These are phyloP conservation scores for Aureobasidium sp. DNA, from an alignment of 2,329 filamentous ascomycete genomes.

Conservation along the genomic window DNA sequence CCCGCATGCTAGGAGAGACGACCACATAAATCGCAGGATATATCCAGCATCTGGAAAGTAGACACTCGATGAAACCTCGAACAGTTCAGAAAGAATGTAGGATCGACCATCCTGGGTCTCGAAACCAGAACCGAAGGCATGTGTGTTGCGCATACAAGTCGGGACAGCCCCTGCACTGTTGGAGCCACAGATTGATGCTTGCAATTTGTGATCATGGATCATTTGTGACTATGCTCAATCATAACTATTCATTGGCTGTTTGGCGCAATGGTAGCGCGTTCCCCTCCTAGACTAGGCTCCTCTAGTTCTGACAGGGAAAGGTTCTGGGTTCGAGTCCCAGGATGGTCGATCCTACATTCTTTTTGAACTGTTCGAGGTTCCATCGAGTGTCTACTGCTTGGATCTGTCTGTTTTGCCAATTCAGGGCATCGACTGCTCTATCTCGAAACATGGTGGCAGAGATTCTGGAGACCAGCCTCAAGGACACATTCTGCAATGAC, in stretches of 20 bases:
- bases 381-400: too few species aligned
- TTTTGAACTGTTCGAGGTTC: neutral
- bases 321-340: slow-evolving; percentile 5
- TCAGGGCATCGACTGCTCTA: too few species aligned
- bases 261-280: slow-evolving; percentile 11
- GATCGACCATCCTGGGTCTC: neutral
- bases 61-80: neutral
- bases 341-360: neutral
- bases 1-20: neutral
- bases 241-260: too few species aligned
- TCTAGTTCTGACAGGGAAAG: neutral
- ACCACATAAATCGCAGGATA: neutral
- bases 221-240: too few species aligned
- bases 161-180: too few species aligned
- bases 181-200: too few species aligned
- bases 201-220: too few species aligned
- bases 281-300: neutral
- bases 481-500: too few species aligned
- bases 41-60: neutral
- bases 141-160: too few species aligned
- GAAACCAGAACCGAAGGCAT: neutral
- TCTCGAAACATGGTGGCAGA: too few species aligned
- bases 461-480: too few species aligned
- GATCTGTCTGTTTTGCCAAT: too few species aligned
- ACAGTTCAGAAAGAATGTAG: neutral